phyloP scores from a whole-genome alignment of 2,329 filamentous ascomycete genomes.

The Aspergillus sp. region DNA sequence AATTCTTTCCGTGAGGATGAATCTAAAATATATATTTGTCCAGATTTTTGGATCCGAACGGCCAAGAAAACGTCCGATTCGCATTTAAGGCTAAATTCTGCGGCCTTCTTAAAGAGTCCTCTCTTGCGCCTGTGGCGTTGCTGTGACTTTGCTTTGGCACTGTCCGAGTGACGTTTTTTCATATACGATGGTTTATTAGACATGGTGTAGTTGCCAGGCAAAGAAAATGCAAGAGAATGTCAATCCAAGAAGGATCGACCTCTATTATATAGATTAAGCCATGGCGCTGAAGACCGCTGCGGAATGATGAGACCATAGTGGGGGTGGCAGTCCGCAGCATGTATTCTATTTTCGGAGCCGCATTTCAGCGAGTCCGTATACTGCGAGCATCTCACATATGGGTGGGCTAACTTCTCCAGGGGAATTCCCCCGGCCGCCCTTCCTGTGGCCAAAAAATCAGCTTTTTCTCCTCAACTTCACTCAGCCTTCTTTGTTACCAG shows the following conservation, averaged over 20 bases:
- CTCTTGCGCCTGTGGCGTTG: conserved; percentile 15
- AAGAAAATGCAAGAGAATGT: neutral
- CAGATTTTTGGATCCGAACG: conserved; percentile 15
- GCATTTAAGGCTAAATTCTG: conserved; percentile 17
- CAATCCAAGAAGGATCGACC: neutral
- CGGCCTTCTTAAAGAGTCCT: conserved; percentile 18
- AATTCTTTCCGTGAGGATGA: conserved; percentile 10
- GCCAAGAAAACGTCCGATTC: conserved; percentile 17
- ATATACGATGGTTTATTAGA: conserved; percentile 4
- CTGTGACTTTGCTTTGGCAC: conserved; percentile 15
- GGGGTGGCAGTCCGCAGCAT: neutral
- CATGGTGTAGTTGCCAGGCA: conserved; percentile 2
- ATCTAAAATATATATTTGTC: conserved; percentile 19
- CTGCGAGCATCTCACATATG: neutral
- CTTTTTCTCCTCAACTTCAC: neutral
- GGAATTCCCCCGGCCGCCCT: neutral
- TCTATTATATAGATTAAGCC: neutral
- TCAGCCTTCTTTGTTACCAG: neutral
- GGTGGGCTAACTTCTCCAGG: neutral
- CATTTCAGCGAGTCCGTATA: neutral
- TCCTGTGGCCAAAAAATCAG: neutral
- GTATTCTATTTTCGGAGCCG: neutral
- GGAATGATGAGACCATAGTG: neutral
- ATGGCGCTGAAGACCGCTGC: neutral
- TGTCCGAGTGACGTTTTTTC: conserved; percentile 17